Evolutionary conservation across 2,329 filamentous ascomycete species (phyloP).

Genomic region (Cercospora nicotianae): DNA sequence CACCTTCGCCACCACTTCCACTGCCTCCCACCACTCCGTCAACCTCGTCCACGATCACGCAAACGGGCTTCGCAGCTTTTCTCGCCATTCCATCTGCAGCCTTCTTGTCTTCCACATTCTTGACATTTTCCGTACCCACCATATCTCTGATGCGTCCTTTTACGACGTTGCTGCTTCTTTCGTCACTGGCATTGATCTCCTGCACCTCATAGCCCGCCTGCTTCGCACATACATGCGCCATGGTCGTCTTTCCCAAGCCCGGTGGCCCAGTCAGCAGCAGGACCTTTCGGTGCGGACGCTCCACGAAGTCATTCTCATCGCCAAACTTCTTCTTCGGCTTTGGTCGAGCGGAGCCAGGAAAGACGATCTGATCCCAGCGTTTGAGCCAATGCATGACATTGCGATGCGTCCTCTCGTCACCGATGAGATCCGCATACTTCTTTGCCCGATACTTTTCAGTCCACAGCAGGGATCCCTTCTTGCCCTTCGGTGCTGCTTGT

Average conservation of each 20-base stretch:
- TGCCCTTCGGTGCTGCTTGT: conserved; percentile 18
- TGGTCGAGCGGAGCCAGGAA: conserved; percentile 69
- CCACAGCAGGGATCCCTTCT: conserved; percentile 67
- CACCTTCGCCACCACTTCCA: conserved; percentile 74
- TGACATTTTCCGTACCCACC: conserved; percentile 91
- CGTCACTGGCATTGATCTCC: conserved; percentile 97
- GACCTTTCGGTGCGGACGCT: conserved; percentile 81
- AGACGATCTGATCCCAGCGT: conserved; percentile 88
- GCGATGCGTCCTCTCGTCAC: conserved; percentile 90
- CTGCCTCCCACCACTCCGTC: conserved; percentile 87
- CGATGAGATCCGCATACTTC: conserved; percentile 89
- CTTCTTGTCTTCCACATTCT: conserved; percentile 59
- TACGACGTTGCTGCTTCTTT: conserved; percentile 84
- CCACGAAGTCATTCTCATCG: conserved; percentile 50
- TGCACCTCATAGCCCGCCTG: conserved; percentile 96
- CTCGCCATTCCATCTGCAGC: conserved; percentile 56
- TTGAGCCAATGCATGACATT: conserved; percentile 91
- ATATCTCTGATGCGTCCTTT: conserved; percentile 88
- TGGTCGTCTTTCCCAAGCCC: conserved; percentile 90
- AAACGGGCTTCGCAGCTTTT: conserved; percentile 81
- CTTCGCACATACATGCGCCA: conserved; percentile 91
- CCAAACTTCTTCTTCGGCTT: conserved; percentile 50
- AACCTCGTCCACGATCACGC: conserved; percentile 93
- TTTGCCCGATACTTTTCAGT: conserved; percentile 95
- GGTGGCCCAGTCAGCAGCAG: conserved; percentile 87